phyloP scores from a whole-genome alignment of 1,139 yeast species.

The Scheffersomyces titani region DNA sequence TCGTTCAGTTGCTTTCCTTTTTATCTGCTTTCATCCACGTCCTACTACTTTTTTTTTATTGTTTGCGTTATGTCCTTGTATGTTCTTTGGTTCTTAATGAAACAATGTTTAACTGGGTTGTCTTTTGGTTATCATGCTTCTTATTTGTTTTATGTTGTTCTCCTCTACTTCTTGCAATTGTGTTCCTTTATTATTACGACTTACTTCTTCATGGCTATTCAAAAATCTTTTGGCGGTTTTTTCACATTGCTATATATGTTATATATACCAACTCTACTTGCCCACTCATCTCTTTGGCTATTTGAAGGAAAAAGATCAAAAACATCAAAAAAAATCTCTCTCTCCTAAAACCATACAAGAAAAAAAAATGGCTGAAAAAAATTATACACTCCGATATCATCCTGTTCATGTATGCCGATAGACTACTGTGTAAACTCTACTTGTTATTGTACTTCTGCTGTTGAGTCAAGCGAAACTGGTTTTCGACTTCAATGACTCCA shows the following conservation, averaged over 20 bases:
- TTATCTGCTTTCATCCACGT: not conserved
- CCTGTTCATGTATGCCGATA: not conserved
- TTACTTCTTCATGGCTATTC: not conserved
- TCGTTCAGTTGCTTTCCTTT: not conserved
- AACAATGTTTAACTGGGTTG: not conserved
- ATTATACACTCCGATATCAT: not conserved
- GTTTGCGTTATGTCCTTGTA: slow-evolving; percentile 1
- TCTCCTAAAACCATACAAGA: not conserved
- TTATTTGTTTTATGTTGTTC: not conserved
- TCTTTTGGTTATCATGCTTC: not conserved
- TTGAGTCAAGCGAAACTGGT: not conserved
- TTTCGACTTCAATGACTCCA: too few relatives aligned
- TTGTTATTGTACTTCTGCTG: not conserved
- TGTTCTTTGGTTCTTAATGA: slow-evolving; percentile 1
- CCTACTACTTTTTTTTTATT: not conserved
- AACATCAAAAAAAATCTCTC: not conserved
- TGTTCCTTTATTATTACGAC: not conserved
- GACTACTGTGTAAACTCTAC: not conserved
- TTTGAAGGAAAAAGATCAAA: not conserved
- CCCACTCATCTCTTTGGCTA: not conserved
- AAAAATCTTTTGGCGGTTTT: not conserved
- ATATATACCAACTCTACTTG: not conserved
- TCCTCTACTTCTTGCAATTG: slow-evolving; percentile 1
- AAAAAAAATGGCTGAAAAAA: not conserved
- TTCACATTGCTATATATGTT: not conserved